Evolutionary conservation across 1,139 yeast genomes (phyloP).

Genomic region (Debaryomycetaceae sp.): DNA sequence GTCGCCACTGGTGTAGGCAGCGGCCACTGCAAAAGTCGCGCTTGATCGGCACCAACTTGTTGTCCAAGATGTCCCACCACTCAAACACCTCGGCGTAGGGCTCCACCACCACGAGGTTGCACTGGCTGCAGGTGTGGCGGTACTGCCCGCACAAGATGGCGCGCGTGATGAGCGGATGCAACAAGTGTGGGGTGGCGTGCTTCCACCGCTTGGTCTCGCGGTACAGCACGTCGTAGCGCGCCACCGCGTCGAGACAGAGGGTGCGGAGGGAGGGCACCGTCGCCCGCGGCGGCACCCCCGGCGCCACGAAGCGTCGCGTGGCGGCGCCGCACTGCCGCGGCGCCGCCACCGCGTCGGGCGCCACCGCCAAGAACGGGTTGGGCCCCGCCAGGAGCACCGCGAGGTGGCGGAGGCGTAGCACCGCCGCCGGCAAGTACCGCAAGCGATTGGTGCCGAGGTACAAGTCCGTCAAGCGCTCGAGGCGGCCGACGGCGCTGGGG

Average conservation of each 20-base stretch:
- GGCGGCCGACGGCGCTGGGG: constrained; percentile 32
- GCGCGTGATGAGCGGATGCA: constrained; percentile 28
- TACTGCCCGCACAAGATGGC: constrained; percentile 41
- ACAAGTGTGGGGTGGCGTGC: constrained; percentile 30
- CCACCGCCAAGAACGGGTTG: constrained; percentile 32
- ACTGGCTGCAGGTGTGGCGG: constrained; percentile 33
- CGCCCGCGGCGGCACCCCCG: no score
- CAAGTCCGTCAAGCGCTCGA: constrained; percentile 32
- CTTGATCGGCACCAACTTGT: constrained; percentile 34
- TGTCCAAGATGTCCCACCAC: constrained; percentile 45
- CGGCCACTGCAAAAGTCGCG: constrained; percentile 38
- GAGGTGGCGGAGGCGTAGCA: constrained; percentile 27
- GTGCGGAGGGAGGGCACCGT: constrained; percentile 29
- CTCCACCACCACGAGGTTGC: constrained; percentile 33
- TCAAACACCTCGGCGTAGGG: constrained; percentile 40
- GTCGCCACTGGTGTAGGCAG: constrained; percentile 28
- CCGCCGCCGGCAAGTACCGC: constrained; percentile 32
- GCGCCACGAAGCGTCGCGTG: constrained; percentile 10
- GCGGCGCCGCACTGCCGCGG: no score
- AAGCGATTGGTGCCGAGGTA: constrained; percentile 37
- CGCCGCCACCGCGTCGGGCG: constrained; percentile 24
- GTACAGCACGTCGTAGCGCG: constrained; percentile 40
- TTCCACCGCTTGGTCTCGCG: constrained; percentile 44
- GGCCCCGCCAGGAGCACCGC: constrained; percentile 41
- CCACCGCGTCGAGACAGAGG: constrained; percentile 32